A percentile compares a stretch with the other conserved stretches of the same genome.
phyloP scores from a whole-genome alignment of 768 basidiomycete genomes.

The Mycena albidolilacea region DNA sequence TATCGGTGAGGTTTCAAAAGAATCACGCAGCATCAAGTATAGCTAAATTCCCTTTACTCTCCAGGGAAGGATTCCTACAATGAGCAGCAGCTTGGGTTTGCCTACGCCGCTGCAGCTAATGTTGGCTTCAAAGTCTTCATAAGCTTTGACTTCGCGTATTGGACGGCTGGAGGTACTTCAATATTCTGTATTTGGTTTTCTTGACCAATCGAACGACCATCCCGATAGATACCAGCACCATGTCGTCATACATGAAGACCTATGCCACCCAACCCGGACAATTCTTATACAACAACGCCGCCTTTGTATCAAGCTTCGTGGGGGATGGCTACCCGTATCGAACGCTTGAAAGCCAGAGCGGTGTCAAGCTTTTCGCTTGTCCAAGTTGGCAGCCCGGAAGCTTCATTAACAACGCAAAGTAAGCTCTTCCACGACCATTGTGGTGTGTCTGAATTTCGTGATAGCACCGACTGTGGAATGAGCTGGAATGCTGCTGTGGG shows the following conservation, averaged over 20 bases:
- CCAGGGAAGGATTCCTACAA: neutral
- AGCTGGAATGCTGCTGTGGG: conserved; percentile 7
- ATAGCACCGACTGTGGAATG: conserved; percentile 12
- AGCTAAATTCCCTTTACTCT: neutral
- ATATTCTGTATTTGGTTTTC: too few species aligned
- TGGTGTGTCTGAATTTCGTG: neutral
- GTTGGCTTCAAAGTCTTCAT: conserved; percentile 13
- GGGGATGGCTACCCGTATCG: conserved; percentile 7
- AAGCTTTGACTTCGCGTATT: conserved; percentile 5
- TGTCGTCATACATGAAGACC: conserved; percentile 4
- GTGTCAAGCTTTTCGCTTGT: neutral
- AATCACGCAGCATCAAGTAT: neutral
- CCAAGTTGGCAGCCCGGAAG: conserved; percentile 5
- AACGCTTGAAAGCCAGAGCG: conserved; percentile 2
- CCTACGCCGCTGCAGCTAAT: neutral
- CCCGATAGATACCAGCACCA: neutral
- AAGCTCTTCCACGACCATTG: neutral
- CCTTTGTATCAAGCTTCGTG: conserved; percentile 5
- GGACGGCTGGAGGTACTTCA: conserved; percentile 2
- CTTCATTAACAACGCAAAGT: neutral
- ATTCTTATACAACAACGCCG: conserved; percentile 1
- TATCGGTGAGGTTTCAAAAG: neutral
- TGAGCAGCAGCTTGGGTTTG: conserved; percentile 5
- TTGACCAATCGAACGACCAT: neutral
- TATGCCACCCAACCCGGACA: neutral